Evolutionary conservation across 106 monocot species (phyloP), one percentile per base, ranked within the genome.

Genomic region (Ottelia alismoides): DNA sequence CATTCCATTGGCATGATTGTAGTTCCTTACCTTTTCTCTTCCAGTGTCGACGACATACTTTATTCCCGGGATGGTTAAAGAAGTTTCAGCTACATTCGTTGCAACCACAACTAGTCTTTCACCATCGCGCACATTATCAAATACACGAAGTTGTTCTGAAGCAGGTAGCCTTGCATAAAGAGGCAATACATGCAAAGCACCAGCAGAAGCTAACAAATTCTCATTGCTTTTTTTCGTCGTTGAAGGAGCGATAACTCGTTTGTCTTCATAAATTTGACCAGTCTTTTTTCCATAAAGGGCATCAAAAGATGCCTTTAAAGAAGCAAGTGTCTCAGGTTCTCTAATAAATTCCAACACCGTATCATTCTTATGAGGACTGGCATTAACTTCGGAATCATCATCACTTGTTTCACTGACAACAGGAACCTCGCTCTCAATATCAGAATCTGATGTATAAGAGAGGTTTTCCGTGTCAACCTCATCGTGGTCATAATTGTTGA

Each of bases 41-140:
- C 98, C 98, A 24, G 85, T 86, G 52, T 98, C 98, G 52, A 98
- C 79, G 24, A 90, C 98, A 77, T 98, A 96, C 53, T 89, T 96
- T 70, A 98, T 98, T 10, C 85, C 85, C 19, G 98, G 98, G 32
- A 98, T 98, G 3, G 98, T 98, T 50, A 98, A 59, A 55, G 98
- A 98, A 47, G 98, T 86, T 64, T 98, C 98, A 24, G 98, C 90
- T 24, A 98, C 98, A 80, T 98, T 98, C 26, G 98, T 90, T 52
- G 98, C 81, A 53, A 96, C 74, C 30, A 98, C 98, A 0, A 98
- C 79, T 56, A 86, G 82, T 20, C 90, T 72, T 48, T 98, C 70
- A 20, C 78, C 81, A 51, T 79, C 81, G 65, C 76, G 82, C 18
- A 75, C 79, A 47, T 85, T 65, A 59, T 82, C 75, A 70, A 90